phyloP scores from a whole-genome alignment of 164 flowering plant genomes.

The Platanus orientalis region DNA sequence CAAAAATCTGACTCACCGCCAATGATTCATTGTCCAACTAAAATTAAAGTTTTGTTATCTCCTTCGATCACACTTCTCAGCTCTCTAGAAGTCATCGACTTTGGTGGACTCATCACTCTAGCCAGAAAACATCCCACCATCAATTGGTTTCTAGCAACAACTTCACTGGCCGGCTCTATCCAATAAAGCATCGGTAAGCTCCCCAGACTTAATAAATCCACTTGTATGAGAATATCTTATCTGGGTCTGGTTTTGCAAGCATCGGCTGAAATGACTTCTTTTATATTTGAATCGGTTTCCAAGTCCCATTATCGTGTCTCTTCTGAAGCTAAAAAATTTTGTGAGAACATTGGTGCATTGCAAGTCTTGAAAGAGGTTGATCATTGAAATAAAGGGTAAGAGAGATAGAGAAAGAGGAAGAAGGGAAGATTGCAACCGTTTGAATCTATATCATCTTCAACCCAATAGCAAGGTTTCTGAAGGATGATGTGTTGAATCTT shows the following conservation, averaged over 20 bases:
- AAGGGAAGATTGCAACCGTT: too few relatives aligned
- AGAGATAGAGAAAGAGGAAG: too few relatives aligned
- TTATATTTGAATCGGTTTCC: conserved; percentile 34
- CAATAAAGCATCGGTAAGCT: conserved; percentile 52
- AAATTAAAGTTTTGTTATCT: conserved; percentile 46
- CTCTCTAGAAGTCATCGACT: conserved; percentile 45
- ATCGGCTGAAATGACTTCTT: conserved; percentile 39
- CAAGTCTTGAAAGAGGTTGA: conserved; percentile 32
- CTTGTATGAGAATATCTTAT: conserved; percentile 44
- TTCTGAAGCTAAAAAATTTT: conserved; percentile 31
- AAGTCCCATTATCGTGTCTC: conserved; percentile 40
- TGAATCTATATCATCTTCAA: too few relatives aligned
- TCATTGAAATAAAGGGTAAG: too few relatives aligned
- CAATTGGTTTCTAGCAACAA: conserved; percentile 40
- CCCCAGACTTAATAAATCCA: conserved; percentile 41
- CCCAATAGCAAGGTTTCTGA: too few relatives aligned
- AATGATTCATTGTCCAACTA: conserved; percentile 42
- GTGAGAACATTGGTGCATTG: conserved; percentile 29
- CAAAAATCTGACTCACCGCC: conserved; percentile 46
- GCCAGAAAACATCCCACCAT: conserved; percentile 37
- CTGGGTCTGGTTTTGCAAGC: conserved; percentile 42
- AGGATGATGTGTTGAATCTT: too few relatives aligned
- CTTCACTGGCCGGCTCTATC: conserved; percentile 37
- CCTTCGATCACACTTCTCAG: conserved; percentile 42
- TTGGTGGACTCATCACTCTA: conserved; percentile 38